These are phyloP conservation scores for Colletotrichum phormii DNA, from an alignment of 2,329 filamentous ascomycete genomes.

Conservation along the genomic window DNA sequence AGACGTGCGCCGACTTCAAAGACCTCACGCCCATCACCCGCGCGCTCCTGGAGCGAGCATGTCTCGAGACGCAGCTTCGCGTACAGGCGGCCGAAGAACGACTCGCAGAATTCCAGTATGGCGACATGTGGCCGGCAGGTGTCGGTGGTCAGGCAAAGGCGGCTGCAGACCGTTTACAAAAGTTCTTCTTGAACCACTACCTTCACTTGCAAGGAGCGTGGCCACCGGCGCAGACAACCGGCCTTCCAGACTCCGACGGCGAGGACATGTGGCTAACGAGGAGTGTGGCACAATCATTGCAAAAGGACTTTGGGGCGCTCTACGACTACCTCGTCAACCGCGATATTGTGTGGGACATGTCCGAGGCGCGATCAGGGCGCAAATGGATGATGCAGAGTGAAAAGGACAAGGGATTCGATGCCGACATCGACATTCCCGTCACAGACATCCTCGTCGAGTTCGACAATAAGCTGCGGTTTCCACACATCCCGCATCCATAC, in stretches of 20 bases:
- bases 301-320: conserved; percentile 74
- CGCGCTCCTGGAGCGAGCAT: conserved; percentile 71
- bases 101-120: conserved; percentile 69
- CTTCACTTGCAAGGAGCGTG: conserved; percentile 67
- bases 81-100: conserved; percentile 72
- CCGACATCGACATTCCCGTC: conserved; percentile 69
- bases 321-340: conserved; percentile 79
- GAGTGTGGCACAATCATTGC: conserved; percentile 66
- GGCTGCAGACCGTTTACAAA: conserved; percentile 69
- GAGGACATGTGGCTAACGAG: conserved; percentile 72
- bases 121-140: conserved; percentile 68
- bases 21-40: conserved; percentile 70
- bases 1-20: conserved; percentile 66
- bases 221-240: conserved; percentile 54
- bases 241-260: conserved; percentile 42
- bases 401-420: conserved; percentile 58
- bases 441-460: conserved; percentile 75
- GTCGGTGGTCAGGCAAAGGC: conserved; percentile 57
- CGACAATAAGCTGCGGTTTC: conserved; percentile 71
- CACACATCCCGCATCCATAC: conserved; percentile 76
- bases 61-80: conserved; percentile 70
- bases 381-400: conserved; percentile 73
- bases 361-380: conserved; percentile 68
- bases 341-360: conserved; percentile 73
- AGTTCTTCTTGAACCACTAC: conserved; percentile 71